Conservation (phyloP, 306 rosid species). For the Inga oerstediana region DNA sequence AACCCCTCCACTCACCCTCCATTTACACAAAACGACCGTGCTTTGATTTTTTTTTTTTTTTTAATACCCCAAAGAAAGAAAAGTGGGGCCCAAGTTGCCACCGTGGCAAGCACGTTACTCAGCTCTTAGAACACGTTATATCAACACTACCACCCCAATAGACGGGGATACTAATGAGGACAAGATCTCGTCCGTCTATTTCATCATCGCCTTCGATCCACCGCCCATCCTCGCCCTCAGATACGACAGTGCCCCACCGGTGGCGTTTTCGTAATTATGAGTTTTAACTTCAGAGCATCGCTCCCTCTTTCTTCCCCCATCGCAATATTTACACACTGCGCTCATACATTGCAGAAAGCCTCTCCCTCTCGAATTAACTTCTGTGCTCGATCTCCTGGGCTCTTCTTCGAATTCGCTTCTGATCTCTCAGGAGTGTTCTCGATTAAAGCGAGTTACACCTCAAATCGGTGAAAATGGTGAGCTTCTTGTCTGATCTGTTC, state of each 20-base stretch:
- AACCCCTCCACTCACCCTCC: too few relatives aligned
- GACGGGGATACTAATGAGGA: neutral
- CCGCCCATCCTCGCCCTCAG: neutral
- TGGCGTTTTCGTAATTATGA: constrained; percentile 62
- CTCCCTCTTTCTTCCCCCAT: constrained; percentile 23
- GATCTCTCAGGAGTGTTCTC: constrained; percentile 36
- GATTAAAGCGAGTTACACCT: constrained; percentile 25
- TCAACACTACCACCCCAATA: neutral
- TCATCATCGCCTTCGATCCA: neutral
- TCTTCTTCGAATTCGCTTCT: constrained; percentile 39
- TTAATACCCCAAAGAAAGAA: too few relatives aligned
- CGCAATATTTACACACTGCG: constrained; percentile 30
- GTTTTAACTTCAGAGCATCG: constrained; percentile 47
- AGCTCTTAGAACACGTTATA: neutral
- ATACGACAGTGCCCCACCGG: constrained; percentile 10
- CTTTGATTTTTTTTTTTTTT: too few relatives aligned
- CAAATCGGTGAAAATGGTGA: constrained; percentile 75
- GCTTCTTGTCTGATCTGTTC: constrained; percentile 41
- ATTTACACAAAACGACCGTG: too few relatives aligned
- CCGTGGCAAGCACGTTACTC: constrained; percentile 12
- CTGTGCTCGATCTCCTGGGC: constrained; percentile 46
- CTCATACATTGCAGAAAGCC: neutral
- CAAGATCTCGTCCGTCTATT: constrained; percentile 19
- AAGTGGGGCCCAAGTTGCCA: neutral
- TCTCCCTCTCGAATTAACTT: constrained; percentile 12